A percentile compares a stretch with the other conserved stretches of the same genome.
These are phyloP conservation scores for Xerocomellus intermedius DNA, from an alignment of 768 basidiomycete species.

Conservation along the genomic window DNA sequence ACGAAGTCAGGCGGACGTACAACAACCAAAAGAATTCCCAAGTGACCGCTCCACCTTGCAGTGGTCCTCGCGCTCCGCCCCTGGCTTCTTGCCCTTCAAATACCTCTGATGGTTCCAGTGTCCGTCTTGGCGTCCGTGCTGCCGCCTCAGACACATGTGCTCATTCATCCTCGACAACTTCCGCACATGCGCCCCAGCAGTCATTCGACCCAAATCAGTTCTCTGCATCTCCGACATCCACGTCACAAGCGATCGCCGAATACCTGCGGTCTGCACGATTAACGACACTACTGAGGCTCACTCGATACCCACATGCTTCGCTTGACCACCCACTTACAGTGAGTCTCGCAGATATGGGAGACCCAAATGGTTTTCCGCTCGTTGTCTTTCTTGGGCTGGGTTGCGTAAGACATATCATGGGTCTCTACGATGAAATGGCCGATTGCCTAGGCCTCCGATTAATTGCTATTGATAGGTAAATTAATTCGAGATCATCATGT, in stretches of 20 bases:
- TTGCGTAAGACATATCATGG: constrained; percentile 92
- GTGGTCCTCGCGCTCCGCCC: constrained; percentile 38
- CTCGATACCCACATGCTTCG: constrained; percentile 76
- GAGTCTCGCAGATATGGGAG: constrained; percentile 92
- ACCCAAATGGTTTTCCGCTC: constrained; percentile 80
- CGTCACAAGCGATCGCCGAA: constrained; percentile 74
- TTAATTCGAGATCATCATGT: background rate
- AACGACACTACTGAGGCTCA: constrained; percentile 78
- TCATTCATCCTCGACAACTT: constrained; percentile 43
- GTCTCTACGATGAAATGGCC: constrained; percentile 95
- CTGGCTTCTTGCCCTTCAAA: constrained; percentile 39
- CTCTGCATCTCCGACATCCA: constrained; percentile 49
- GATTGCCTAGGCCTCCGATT: constrained; percentile 80
- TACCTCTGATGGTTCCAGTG: constrained; percentile 56
- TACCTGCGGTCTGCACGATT: constrained; percentile 85
- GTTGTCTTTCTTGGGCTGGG: constrained; percentile 92
- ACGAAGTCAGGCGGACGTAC: constrained; percentile 73
- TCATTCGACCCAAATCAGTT: constrained; percentile 29
- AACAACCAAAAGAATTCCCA: constrained; percentile 48
- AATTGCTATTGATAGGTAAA: constrained; percentile 90
- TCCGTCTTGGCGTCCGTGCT: constrained; percentile 25
- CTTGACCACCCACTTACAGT: constrained; percentile 73
- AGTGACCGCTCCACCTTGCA: constrained; percentile 39
- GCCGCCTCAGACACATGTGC: constrained; percentile 53
- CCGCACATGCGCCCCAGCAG: constrained; percentile 21